These are phyloP conservation scores for Trifolium subterraneum DNA, from an alignment of 306 rosid genomes.

Conservation along the genomic window DNA sequence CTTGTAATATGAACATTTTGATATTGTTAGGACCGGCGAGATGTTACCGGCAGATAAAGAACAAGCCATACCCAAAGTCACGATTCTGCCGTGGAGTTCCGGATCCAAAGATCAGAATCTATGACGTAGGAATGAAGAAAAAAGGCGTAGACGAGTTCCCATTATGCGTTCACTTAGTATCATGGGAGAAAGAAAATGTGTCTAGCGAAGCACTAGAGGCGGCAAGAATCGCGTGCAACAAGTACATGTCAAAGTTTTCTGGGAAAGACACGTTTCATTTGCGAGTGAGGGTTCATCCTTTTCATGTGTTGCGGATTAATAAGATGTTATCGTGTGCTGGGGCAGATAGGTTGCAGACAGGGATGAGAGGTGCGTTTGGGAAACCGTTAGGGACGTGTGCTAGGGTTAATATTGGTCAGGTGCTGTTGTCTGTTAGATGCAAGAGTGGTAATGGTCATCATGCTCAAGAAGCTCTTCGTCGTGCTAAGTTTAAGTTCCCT, in stretches of 20 bases:
- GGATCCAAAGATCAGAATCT: constrained; percentile 73
- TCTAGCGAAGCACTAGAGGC: constrained; percentile 76
- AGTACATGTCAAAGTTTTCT: constrained; percentile 77
- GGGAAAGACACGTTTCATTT: constrained; percentile 84
- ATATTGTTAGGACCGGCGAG: constrained; percentile 64
- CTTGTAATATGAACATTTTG: neutral
- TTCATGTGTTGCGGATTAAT: constrained; percentile 80
- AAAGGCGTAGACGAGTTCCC: constrained; percentile 67
- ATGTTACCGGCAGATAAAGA: constrained; percentile 78
- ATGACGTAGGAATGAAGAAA: constrained; percentile 76
- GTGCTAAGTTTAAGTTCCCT: constrained; percentile 80
- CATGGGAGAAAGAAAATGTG: constrained; percentile 50
- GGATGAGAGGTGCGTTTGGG: constrained; percentile 91
- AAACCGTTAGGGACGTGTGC: constrained; percentile 87
- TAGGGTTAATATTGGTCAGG: constrained; percentile 79
- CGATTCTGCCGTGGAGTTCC: constrained; percentile 77
- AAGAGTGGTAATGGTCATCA: constrained; percentile 60
- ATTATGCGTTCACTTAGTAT: constrained; percentile 45
- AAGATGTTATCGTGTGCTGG: constrained; percentile 97
- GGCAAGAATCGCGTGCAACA: constrained; percentile 80
- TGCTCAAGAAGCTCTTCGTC: constrained; percentile 80
- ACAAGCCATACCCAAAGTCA: constrained; percentile 73
- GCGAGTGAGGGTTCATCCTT: constrained; percentile 83
- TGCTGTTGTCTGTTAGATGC: constrained; percentile 72
- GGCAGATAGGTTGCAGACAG: constrained; percentile 89